A percentile compares a stretch with the other conserved stretches of the same genome.
phyloP scores from a whole-genome alignment of 2,329 filamentous ascomycete genomes.

The Penicillium sp. region DNA sequence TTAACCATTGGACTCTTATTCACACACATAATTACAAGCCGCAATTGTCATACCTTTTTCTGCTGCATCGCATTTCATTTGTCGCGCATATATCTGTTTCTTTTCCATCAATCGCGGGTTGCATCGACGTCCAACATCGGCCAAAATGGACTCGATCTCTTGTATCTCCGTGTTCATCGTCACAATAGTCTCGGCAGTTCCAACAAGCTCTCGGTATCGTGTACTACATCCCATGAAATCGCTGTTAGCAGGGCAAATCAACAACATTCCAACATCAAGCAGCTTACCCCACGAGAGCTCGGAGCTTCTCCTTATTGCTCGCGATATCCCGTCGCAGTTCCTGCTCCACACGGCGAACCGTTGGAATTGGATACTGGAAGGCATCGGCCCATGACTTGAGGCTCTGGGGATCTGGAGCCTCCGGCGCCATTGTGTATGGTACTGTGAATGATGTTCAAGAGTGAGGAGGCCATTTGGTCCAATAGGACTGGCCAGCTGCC shows the following conservation, averaged over 20 bases:
- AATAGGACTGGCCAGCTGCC: background rate
- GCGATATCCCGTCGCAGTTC: constrained; percentile 63
- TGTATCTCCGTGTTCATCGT: constrained; percentile 80
- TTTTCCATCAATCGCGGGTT: constrained; percentile 69
- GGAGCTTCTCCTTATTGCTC: constrained; percentile 65
- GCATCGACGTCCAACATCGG: constrained; percentile 72
- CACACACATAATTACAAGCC: background rate
- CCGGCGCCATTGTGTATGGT: constrained; percentile 49
- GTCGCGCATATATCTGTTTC: constrained; percentile 60
- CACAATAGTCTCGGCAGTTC: constrained; percentile 91
- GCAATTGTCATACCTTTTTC: constrained; percentile 32
- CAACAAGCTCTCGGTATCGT: constrained; percentile 83
- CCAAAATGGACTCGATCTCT: constrained; percentile 69
- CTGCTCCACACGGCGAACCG: constrained; percentile 62
- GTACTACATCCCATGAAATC: constrained; percentile 41
- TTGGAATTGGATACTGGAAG: constrained; percentile 64
- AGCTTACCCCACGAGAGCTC: constrained; percentile 64
- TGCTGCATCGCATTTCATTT: constrained; percentile 42
- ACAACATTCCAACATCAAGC: background rate
- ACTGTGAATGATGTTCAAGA: background rate
- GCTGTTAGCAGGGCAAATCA: background rate
- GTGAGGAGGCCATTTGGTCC: constrained; percentile 1
- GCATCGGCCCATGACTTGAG: constrained; percentile 66
- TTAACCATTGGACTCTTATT: constrained; percentile 12
- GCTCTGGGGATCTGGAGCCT: constrained; percentile 56